phyloP scores from a whole-genome alignment of 192 early-diverging fungal genomes.

The Thamnidium elegans region DNA sequence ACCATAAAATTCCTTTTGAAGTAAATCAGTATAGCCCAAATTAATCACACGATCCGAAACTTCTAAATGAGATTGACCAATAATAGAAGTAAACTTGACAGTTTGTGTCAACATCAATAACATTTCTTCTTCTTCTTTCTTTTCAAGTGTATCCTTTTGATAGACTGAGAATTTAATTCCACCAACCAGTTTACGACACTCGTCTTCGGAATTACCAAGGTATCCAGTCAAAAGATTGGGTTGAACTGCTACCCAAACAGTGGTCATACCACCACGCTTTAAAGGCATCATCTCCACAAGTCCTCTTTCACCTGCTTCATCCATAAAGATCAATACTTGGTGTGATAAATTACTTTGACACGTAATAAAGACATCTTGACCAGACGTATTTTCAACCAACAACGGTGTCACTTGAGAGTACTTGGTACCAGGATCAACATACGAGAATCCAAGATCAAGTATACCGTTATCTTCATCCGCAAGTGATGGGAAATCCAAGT shows the following conservation, averaged over 20 bases:
- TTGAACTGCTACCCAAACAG: conserved; percentile 77
- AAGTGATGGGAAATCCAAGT: conserved; percentile 62
- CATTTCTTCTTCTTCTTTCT: conserved; percentile 21
- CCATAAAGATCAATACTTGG: conserved; percentile 75
- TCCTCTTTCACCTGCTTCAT: conserved; percentile 50
- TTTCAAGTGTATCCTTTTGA: conserved; percentile 37
- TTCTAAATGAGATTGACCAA: conserved; percentile 74
- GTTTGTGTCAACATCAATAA: conserved; percentile 66
- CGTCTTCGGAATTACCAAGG: conserved; percentile 36
- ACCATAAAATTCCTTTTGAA: conserved; percentile 52
- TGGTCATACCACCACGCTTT: conserved; percentile 43
- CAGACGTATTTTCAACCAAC: conserved; percentile 66
- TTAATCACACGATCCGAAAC: conserved; percentile 65
- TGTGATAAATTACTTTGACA: conserved; percentile 77
- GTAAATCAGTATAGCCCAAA: conserved; percentile 54
- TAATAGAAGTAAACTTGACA: conserved; percentile 74
- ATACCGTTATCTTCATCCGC: conserved; percentile 51
- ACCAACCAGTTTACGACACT: conserved; percentile 71
- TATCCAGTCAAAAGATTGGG: conserved; percentile 56
- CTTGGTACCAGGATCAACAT: conserved; percentile 69
- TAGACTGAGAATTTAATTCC: conserved; percentile 75
- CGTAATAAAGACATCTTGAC: conserved; percentile 64
- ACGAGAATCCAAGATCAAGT: conserved; percentile 80
- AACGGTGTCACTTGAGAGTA: conserved; percentile 73
- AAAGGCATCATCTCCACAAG: conserved; percentile 54